Conservation (phyloP, 2,329 filamentous ascomycete genomes). For the Colletotrichum lupini region DNA sequence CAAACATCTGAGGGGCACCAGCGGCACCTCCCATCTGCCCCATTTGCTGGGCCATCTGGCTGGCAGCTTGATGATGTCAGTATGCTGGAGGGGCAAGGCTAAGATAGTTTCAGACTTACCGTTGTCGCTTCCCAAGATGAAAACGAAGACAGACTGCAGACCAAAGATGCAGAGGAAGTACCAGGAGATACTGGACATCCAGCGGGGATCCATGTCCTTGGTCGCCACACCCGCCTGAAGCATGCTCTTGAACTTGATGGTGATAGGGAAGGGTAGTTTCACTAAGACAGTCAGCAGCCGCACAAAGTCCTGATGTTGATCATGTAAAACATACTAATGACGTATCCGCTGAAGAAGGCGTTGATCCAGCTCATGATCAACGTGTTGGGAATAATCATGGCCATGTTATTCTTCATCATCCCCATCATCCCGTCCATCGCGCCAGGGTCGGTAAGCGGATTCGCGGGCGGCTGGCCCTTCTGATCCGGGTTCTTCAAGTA, state of each 20-base stretch:
- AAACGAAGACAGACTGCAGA: slow-evolving; percentile 96
- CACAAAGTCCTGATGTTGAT: background rate
- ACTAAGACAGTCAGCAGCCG: slow-evolving; percentile 61
- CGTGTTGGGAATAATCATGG: slow-evolving; percentile 99
- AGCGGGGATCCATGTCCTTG: slow-evolving; percentile 94
- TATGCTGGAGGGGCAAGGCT: background rate
- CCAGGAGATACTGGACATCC: slow-evolving; percentile 99
- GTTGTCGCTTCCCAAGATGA: slow-evolving; percentile 95
- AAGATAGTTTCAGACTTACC: slow-evolving; percentile 64
- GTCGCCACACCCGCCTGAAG: slow-evolving; percentile 96
- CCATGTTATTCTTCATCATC: slow-evolving; percentile 99
- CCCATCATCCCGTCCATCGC: slow-evolving; percentile 99
- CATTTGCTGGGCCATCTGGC: slow-evolving; percentile 92
- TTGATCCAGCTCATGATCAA: slow-evolving; percentile 99
- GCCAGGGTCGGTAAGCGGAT: slow-evolving; percentile 94
- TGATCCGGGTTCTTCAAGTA: slow-evolving; percentile 91
- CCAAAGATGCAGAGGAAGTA: slow-evolving; percentile 99
- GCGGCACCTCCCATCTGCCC: slow-evolving; percentile 77
- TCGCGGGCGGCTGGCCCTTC: slow-evolving; percentile 87
- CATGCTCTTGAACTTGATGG: slow-evolving; percentile 99
- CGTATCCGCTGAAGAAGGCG: slow-evolving; percentile 97
- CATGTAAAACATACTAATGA: slow-evolving; percentile 75
- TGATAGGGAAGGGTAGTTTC: slow-evolving; percentile 97
- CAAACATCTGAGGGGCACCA: slow-evolving; percentile 76
- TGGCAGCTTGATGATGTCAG: slow-evolving; percentile 75